Evolutionary conservation across 2,329 filamentous ascomycete species (phyloP).

Genomic region (Tolypocladium sp.): DNA sequence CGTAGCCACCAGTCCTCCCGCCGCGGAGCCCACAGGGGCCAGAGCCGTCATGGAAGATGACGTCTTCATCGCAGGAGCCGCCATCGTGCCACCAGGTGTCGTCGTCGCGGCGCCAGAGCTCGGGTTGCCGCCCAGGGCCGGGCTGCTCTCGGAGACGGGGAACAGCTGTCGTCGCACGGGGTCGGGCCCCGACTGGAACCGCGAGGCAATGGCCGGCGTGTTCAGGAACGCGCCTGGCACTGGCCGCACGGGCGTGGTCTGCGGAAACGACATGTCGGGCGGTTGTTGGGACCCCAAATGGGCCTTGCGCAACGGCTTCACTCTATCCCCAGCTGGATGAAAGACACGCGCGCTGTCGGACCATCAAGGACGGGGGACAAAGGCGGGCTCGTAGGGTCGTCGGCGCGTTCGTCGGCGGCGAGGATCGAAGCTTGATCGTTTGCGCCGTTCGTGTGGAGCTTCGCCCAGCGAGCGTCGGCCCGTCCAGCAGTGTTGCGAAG

Average conservation of each 20-base stretch:
- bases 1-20: slow-evolving; percentile 19
- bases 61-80: background rate
- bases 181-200: slow-evolving; percentile 34
- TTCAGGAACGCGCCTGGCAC: slow-evolving; percentile 69
- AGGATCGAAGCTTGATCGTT: background rate
- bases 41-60: slow-evolving; percentile 12
- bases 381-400: slow-evolving; percentile 2
- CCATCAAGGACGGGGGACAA: slow-evolving; percentile 15
- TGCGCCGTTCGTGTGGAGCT: slow-evolving; percentile 3
- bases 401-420: slow-evolving; percentile 7
- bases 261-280: slow-evolving; percentile 43
- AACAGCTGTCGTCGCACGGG: slow-evolving; percentile 45
- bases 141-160: slow-evolving; percentile 16
- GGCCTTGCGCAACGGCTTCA: background rate
- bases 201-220: slow-evolving; percentile 56
- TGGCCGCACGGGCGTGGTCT: slow-evolving; percentile 59
- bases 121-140: slow-evolving; percentile 9
- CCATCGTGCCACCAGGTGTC: slow-evolving; percentile 6
- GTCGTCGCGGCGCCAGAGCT: slow-evolving; percentile 3
- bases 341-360: slow-evolving; percentile 14
- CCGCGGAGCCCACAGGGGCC: slow-evolving; percentile 8
- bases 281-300: slow-evolving; percentile 1
- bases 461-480: slow-evolving; percentile 2
- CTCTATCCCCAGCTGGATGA: slow-evolving; percentile 1
- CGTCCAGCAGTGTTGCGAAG: background rate